A percentile compares a stretch with the other conserved stretches of the same genome.
phyloP scores from a whole-genome alignment of 495 filamentous ascomycete species.

The Tuber magnatum region DNA sequence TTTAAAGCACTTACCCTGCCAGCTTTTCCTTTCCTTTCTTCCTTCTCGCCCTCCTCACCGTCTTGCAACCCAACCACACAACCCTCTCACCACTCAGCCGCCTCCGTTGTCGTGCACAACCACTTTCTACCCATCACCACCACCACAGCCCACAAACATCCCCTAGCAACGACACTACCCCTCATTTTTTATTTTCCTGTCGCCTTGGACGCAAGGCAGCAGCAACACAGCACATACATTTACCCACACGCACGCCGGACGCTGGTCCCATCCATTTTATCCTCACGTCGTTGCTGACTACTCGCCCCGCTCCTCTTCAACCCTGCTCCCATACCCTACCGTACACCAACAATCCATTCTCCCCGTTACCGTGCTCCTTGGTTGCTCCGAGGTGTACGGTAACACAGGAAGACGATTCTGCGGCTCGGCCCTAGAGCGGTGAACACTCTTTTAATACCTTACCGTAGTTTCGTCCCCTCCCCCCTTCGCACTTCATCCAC shows the following conservation, averaged over 20 bases:
- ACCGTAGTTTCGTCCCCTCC: constrained; percentile 5
- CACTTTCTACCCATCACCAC: constrained; percentile 37
- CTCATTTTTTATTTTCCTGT: constrained; percentile 38
- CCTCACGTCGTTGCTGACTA: constrained; percentile 31
- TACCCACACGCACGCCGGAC: constrained; percentile 8
- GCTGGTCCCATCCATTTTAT: constrained; percentile 8
- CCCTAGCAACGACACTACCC: constrained; percentile 28
- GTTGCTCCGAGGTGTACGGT: not conserved
- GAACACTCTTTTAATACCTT: not conserved
- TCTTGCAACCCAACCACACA: constrained; percentile 42
- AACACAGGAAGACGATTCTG: not conserved
- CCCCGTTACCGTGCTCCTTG: not conserved
- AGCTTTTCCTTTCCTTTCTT: constrained; percentile 42
- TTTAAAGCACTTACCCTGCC: constrained; percentile 40
- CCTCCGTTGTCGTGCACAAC: constrained; percentile 41
- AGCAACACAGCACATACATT: constrained; percentile 17
- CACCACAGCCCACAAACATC: constrained; percentile 22
- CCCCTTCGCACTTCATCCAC: constrained; percentile 9
- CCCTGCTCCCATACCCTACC: not conserved
- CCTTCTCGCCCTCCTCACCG: constrained; percentile 46
- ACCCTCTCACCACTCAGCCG: constrained; percentile 36
- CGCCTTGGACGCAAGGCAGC: constrained; percentile 34
- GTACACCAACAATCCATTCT: not conserved
- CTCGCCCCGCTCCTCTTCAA: constrained; percentile 6
- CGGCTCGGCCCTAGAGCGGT: not conserved